These are phyloP conservation scores for Megacollybia marginata DNA, from an alignment of 768 basidiomycete species.

Conservation along the genomic window DNA sequence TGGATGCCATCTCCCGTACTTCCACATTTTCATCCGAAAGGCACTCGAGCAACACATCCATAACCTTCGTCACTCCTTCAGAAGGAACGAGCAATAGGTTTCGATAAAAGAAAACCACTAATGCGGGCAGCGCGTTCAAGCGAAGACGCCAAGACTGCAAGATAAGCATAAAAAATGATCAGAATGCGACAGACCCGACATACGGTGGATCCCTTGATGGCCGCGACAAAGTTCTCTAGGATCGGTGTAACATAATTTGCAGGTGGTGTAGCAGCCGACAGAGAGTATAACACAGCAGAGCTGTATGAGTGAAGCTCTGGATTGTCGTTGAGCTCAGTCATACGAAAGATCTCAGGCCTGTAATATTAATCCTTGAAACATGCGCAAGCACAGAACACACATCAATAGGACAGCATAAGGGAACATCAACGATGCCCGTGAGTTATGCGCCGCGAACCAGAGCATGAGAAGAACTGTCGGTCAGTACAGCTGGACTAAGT, in stretches of 20 bases:
- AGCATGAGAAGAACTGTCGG: slow-evolving; percentile 68
- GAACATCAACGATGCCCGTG: slow-evolving; percentile 68
- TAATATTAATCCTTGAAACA: slow-evolving; percentile 4
- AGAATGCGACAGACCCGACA: slow-evolving; percentile 12
- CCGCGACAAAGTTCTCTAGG: slow-evolving; percentile 52
- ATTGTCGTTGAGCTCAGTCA: slow-evolving; percentile 86
- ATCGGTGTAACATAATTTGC: slow-evolving; percentile 55
- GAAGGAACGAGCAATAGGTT: slow-evolving; percentile 75
- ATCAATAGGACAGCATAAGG: slow-evolving; percentile 73
- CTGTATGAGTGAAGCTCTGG: slow-evolving; percentile 78
- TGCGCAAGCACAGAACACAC: slow-evolving; percentile 34
- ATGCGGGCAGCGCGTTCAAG: slow-evolving; percentile 77
- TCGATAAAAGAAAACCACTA: slow-evolving; percentile 88
- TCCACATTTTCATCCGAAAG: slow-evolving; percentile 87
- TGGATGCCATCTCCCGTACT: slow-evolving; percentile 86
- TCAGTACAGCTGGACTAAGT: slow-evolving; percentile 9
- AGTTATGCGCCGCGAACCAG: slow-evolving; percentile 68
- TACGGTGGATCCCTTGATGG: slow-evolving; percentile 75
- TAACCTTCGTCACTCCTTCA: slow-evolving; percentile 56
- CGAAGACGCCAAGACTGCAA: slow-evolving; percentile 85
- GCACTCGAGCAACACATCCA: slow-evolving; percentile 81
- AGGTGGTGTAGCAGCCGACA: slow-evolving; percentile 77
- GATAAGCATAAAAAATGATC: not conserved
- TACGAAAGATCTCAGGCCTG: slow-evolving; percentile 82
- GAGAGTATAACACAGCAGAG: slow-evolving; percentile 70